Base-by-base conservation (phyloP, 306 rosid species). In the Castanea sativa region DNA sequence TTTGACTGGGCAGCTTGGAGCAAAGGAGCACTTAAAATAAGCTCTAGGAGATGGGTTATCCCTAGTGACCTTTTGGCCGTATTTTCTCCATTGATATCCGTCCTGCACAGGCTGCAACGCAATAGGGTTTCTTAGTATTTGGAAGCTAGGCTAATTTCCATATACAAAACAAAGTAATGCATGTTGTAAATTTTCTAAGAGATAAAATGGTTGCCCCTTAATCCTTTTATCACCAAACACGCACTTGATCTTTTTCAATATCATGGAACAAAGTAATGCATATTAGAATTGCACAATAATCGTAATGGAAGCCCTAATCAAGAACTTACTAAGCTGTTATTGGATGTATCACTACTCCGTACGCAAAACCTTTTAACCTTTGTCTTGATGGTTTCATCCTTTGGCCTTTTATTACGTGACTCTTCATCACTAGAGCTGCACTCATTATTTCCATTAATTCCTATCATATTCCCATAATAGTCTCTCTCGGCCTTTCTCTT, bases 31-130 rank as follows among this genome's bases (percentile, higher is more conserved):
- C 77, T 75, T 92, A 76, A 86, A 94, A 85, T 94, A 94, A 67
- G 98, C 98, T 83, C 97, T 91, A 3, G 98, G 98, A 79, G 95
- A 94, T 5, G 98, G 98, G 81, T 94, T 94, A 68, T 94, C 97
- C 79, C 89, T 88, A 7, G 98, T 94, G n/a, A 92, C 97, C 84
- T 94, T 94, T 53, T 94, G 97, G 52, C 98, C 98, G 76, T 94
- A 92, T 79, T 94, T 94, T 58, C 98, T 89, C 98, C 98, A 94
- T 30, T 94, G 97, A 83, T 91, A 91, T 82, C 97, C 97, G 74
- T 94, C 98, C 85, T 86, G 91, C 85, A 94, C 97, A 56, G 81
- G 74, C 97, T 94, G 69, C 51, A 68, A 68, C n/a, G 52, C 53
- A 68, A 33, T 35, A n/a, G 52, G 52, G 72, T 10, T 33, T 68